A percentile compares a stretch with the other conserved stretches of the same genome.
Conservation (phyloP, 2,329 filamentous ascomycete species). For the Colletotrichum graminicola region DNA sequence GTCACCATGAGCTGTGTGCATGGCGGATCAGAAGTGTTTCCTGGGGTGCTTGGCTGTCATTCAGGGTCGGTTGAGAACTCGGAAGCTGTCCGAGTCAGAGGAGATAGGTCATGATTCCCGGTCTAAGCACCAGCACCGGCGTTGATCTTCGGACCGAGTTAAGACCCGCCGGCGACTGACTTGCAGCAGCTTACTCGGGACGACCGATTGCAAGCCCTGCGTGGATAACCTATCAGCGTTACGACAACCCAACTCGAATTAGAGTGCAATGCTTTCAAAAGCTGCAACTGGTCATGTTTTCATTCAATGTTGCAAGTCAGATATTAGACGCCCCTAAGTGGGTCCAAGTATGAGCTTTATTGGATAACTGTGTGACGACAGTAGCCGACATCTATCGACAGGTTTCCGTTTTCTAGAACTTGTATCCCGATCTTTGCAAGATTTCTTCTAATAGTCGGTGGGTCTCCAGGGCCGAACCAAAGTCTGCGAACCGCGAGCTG, state of each 20-base stretch:
- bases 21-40: too few species aligned
- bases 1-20: too few species aligned
- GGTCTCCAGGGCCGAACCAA: slow-evolving; percentile 45
- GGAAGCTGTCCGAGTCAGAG: slow-evolving; percentile 50
- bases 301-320: too few species aligned
- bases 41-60: too few species aligned
- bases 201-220: neutral
- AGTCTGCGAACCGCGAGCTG: slow-evolving; percentile 38
- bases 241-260: too few species aligned
- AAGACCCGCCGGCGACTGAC: too few species aligned
- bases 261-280: too few species aligned
- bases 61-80: too few species aligned
- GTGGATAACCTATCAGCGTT: too few species aligned
- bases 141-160: too few species aligned
- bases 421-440: slow-evolving; percentile 31
- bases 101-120: slow-evolving; percentile 21
- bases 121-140: neutral
- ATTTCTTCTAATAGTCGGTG: slow-evolving; percentile 45
- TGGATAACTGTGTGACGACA: neutral
- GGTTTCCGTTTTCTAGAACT: neutral
- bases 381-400: neutral
- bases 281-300: too few species aligned
- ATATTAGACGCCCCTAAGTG: too few species aligned
- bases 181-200: neutral
- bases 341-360: neutral